phyloP scores from a whole-genome alignment of 139 green algal genomes.

The Picochlorum costavermella region DNA sequence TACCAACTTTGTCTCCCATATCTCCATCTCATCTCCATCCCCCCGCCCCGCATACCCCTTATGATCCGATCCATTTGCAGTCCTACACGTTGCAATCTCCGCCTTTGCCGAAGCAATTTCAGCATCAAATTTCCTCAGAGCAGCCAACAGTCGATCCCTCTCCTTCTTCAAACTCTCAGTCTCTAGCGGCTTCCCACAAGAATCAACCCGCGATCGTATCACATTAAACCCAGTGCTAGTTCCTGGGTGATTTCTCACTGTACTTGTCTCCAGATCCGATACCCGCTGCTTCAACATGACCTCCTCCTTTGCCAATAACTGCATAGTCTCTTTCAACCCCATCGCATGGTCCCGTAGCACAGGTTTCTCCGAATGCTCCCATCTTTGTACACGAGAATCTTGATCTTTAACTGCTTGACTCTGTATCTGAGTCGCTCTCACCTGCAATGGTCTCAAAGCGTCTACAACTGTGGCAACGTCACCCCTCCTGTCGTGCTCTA shows the following conservation, averaged over 20 bases:
- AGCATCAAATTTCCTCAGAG: conserved; percentile 21
- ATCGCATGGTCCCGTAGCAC: conserved; percentile 9
- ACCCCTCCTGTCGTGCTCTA: neutral
- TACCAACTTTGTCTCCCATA: conserved; percentile 44
- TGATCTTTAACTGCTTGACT: conserved; percentile 7
- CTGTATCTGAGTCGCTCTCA: conserved; percentile 15
- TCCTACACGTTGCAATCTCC: conserved; percentile 11
- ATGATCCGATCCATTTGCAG: neutral
- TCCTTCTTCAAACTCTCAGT: conserved; percentile 22
- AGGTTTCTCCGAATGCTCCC: conserved; percentile 17
- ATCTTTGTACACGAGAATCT: conserved; percentile 8
- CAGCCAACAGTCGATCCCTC: conserved; percentile 19
- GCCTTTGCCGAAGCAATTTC: conserved; percentile 22
- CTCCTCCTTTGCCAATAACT: conserved; percentile 18
- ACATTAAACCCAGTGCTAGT: conserved; percentile 37
- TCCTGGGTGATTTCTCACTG: conserved; percentile 9
- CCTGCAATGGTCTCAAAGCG: conserved; percentile 9
- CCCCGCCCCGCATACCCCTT: no score
- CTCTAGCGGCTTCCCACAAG: conserved; percentile 19
- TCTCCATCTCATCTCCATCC: conserved; percentile 22
- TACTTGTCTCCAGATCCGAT: neutral
- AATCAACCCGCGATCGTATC: conserved; percentile 19
- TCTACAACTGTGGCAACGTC: neutral
- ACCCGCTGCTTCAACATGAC: conserved; percentile 14
- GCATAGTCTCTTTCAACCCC: conserved; percentile 13